Base-by-base conservation (phyloP, 306 rosid genomes). In the Gleditsia sinensis region DNA sequence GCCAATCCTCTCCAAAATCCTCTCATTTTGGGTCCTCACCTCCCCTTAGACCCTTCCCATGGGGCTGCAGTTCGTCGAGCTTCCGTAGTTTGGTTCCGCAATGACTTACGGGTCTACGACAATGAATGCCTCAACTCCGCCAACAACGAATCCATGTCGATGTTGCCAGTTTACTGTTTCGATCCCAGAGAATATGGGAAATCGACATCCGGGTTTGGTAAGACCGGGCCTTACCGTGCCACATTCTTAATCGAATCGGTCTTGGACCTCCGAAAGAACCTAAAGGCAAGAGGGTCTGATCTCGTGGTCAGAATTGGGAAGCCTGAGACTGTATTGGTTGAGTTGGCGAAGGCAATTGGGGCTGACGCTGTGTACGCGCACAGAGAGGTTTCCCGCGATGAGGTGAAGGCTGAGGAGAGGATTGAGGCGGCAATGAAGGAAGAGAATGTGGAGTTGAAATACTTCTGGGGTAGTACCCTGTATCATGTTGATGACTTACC, bases 391-490 rank as follows among this genome's bases (percentile, higher is more conserved):
- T 90, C 96, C 2, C 98, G 85, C 17, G 98, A 92, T 19, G 98
- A 92, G 88, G 91, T 80, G 19, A 88, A 85, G 81, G 51, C 86
- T 23, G 99, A 94, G 86, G 95, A 88, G 87, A 86, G 16, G 82
- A 81, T 94, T 49, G 95, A 87, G 81, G 67, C 80, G 5, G 88
- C 87, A 14, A 82, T 92, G 97, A 92, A 88, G 48, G 93, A 94
- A 30, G 98, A 92, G 85, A 89, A 84, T 78, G 86, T 92, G 64
- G 98, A 95, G 75, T 75, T 95, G 3, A 92, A 92, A 90, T 92
- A 86, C 83, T 90, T 86, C 37, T 92, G 99, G 99, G 99, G 99
- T 3, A 92, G 98, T 49, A 95, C 99, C 36, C 67, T 95, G 87
- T 90, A 81, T 57, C 99, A 95, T 57, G 33, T 78, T 39, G 98